phyloP scores from a whole-genome alignment of 805 yeast species.

The Yarrowia deformans region DNA sequence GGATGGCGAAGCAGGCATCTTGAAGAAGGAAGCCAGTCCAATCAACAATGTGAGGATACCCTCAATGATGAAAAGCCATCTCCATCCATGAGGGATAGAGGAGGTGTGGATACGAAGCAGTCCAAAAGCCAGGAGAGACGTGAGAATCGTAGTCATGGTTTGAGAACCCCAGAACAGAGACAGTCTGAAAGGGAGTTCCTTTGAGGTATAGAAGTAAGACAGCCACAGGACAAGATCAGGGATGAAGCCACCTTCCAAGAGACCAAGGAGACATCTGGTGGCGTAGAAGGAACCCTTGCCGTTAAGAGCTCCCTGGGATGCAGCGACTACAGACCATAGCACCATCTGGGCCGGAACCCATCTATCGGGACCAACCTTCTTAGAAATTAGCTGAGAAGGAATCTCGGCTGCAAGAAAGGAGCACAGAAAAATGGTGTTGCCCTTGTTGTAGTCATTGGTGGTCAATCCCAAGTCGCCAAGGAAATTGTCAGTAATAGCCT shows the following conservation, averaged over 20 bases:
- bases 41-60: conserved; percentile 63
- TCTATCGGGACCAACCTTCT: conserved; percentile 66
- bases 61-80: conserved; percentile 70
- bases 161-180: conserved; percentile 67
- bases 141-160: conserved; percentile 56
- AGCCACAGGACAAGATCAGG: conserved; percentile 70
- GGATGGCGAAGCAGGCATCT: conserved; percentile 63
- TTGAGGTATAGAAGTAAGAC: conserved; percentile 67
- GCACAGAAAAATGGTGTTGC: conserved; percentile 62
- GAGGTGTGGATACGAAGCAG: conserved; percentile 51
- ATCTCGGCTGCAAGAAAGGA: conserved; percentile 68
- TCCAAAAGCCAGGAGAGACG: conserved; percentile 62
- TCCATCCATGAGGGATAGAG: conserved; percentile 58
- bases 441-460: conserved; percentile 66
- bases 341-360: conserved; percentile 69
- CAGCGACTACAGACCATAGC: conserved; percentile 64
- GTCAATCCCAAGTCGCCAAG: conserved; percentile 59
- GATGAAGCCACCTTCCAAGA: conserved; percentile 72
- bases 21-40: conserved; percentile 57
- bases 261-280: conserved; percentile 62
- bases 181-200: conserved; percentile 64
- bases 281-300: conserved; percentile 56
- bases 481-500: conserved; percentile 65
- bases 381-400: conserved; percentile 71
- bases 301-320: conserved; percentile 58